phyloP scores from a whole-genome alignment of 2,329 filamentous ascomycete species.

The Arachnopeziza araneosa region DNA sequence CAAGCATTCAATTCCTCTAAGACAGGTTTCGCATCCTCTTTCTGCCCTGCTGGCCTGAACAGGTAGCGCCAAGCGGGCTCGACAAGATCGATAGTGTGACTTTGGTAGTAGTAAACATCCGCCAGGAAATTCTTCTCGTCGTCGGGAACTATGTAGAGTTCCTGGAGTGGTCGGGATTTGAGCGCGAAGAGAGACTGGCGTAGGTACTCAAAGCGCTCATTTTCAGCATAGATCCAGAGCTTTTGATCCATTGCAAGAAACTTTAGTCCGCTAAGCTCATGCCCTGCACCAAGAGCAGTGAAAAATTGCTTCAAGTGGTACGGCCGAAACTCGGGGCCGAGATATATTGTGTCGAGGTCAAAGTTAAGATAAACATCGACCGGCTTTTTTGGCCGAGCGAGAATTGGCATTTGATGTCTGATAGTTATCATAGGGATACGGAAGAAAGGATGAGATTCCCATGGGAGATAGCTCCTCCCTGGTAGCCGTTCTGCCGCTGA shows the following conservation, averaged over 20 bases:
- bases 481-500: conserved; percentile 3
- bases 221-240: conserved; percentile 6
- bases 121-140: conserved; percentile 12
- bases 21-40: conserved; percentile 8
- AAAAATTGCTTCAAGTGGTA: conserved; percentile 13
- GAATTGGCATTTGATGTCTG: conserved; percentile 1
- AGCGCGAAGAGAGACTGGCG: conserved; percentile 13
- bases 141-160: conserved; percentile 18
- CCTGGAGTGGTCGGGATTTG: conserved; percentile 8
- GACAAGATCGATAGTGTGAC: conserved; percentile 8
- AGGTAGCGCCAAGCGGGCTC: conserved; percentile 8
- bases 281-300: neutral
- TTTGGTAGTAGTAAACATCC: conserved; percentile 16
- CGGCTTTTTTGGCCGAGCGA: conserved; percentile 8
- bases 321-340: conserved; percentile 19
- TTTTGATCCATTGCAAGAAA: conserved; percentile 17
- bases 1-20: conserved; percentile 12
- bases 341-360: conserved; percentile 17
- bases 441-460: conserved; percentile 10
- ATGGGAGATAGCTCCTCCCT: conserved; percentile 10
- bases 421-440: neutral
- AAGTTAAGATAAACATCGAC: conserved; percentile 14
- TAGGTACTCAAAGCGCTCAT: conserved; percentile 7
- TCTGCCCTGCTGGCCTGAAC: conserved; percentile 3
- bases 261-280: conserved; percentile 13